A percentile compares a stretch with the other conserved stretches of the same genome.
These are phyloP conservation scores for Leccinellum albellum DNA, from an alignment of 768 basidiomycete species.

Conservation along the genomic window DNA sequence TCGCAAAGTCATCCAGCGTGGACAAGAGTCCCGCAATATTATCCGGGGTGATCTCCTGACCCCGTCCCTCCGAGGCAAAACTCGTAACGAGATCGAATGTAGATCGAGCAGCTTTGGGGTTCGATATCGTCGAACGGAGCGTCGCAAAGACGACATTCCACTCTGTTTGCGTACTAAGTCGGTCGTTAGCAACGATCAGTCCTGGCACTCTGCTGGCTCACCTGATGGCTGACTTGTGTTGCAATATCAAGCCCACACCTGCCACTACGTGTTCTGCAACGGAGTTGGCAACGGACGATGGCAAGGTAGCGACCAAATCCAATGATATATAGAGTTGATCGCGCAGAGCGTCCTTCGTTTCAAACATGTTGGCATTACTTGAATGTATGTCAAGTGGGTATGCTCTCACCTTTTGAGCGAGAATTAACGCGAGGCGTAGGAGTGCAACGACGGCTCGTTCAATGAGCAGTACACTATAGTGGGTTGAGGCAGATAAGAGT, in stretches of 20 bases:
- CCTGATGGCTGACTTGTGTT: conserved; percentile 72
- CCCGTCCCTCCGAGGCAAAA: conserved; percentile 60
- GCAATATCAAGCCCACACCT: conserved; percentile 76
- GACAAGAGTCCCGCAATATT: conserved; percentile 79
- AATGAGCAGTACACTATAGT: conserved; percentile 87
- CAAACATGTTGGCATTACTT: background rate
- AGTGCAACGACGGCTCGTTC: conserved; percentile 92
- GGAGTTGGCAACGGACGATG: conserved; percentile 68
- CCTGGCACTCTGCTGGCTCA: background rate
- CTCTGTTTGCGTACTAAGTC: conserved; percentile 78
- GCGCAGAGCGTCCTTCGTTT: conserved; percentile 64
- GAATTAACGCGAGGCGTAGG: conserved; percentile 75
- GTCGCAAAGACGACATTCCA: conserved; percentile 93
- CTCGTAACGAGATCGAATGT: conserved; percentile 76
- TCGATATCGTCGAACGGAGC: conserved; percentile 77
- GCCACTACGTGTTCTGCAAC: conserved; percentile 90
- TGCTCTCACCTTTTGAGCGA: conserved; percentile 67
- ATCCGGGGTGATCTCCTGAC: conserved; percentile 63
- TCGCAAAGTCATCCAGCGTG: conserved; percentile 84
- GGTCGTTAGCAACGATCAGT: conserved; percentile 4
- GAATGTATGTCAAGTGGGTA: background rate
- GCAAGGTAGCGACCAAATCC: conserved; percentile 81
- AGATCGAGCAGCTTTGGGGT: conserved; percentile 81
- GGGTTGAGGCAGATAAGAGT: conserved; percentile 67
- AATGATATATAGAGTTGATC: conserved; percentile 95